Base-by-base conservation (phyloP, 495 filamentous ascomycete species). In the Penicillium alfredii region DNA sequence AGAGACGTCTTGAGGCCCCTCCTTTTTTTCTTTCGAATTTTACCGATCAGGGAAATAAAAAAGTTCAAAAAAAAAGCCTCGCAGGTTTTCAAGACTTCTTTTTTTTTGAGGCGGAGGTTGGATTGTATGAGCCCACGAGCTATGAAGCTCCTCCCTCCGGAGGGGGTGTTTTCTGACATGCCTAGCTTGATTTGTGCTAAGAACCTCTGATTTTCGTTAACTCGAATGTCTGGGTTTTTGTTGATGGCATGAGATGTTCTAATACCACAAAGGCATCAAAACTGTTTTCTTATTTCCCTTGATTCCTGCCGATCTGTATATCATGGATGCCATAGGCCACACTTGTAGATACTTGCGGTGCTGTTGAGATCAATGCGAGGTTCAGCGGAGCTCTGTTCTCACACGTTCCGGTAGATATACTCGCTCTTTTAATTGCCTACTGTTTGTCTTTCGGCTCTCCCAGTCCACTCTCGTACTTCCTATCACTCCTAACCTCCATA, bases 51-150 rank as follows among this genome's bases (percentile, higher is more conserved):
- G 47, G 44, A 50, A 51, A 49, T 43, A 53, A 52, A 60, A 60
- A 60, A 51, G 48, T 53, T 54, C 40, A 46, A 53, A 52, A 50
- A 51, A 50, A 42, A 30, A 38, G 17, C 19, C 12, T 21, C 23
- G 17, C 30, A 40, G 29, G n/a, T n/a, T n/a, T n/a, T n/a, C n/a
- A n/a, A n/a, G n/a, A n/a, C n/a, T n/a, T n/a, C n/a, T n/a, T n/a
- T n/a, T n/a, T n/a, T n/a, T n/a, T n/a, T n/a, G n/a, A n/a, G n/a
- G n/a, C n/a, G n/a, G n/a, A n/a, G n/a, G n/a, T n/a, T 63, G 62
- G 64, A 55, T 64, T 66, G 62, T 66, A 68, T 68, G 64, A 68
- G 64, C 64, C n/a, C 63, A 68, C 58, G 64, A 68, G 61, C 60
- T 66, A 68, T 63, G 59, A 66, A 66, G 60, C 56, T 54, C 49